phyloP scores from a whole-genome alignment of 805 yeast genomes.

The Pichia insulana region DNA sequence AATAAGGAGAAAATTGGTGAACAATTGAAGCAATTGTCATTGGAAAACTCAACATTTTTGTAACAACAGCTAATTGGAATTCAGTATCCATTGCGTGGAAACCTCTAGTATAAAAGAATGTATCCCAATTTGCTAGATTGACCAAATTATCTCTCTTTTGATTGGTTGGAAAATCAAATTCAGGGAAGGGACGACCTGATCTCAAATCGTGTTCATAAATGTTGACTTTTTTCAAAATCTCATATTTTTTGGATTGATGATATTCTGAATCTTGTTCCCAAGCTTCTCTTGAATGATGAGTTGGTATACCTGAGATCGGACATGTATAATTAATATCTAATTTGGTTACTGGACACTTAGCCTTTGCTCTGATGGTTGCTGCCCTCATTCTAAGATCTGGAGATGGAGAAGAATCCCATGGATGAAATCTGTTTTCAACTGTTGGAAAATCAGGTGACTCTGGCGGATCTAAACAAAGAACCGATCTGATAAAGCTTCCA shows the following conservation, averaged over 20 bases:
- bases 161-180: constrained; percentile 82
- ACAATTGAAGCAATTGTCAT: constrained; percentile 76
- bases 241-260: constrained; percentile 58
- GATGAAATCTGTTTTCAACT: constrained; percentile 63
- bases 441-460: constrained; percentile 61
- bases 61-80: constrained; percentile 89
- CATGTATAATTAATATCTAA: constrained; percentile 77
- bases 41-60: constrained; percentile 91
- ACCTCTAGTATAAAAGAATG: constrained; percentile 84
- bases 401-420: constrained; percentile 89
- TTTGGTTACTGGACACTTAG: constrained; percentile 84
- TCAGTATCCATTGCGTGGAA: constrained; percentile 96
- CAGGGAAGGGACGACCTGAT: constrained; percentile 90
- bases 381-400: constrained; percentile 86
- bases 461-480: constrained; percentile 47
- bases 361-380: constrained; percentile 78
- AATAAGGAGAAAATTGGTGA: constrained; percentile 81
- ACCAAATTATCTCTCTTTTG: constrained; percentile 69
- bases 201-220: constrained; percentile 91
- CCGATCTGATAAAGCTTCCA: constrained; percentile 29
- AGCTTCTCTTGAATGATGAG: constrained; percentile 84
- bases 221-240: constrained; percentile 76
- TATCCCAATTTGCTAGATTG: constrained; percentile 83
- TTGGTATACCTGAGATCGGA: constrained; percentile 92
- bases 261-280: constrained; percentile 77